A percentile compares a stretch with the other conserved stretches of the same genome.
Evolutionary conservation across 176 grass and related monocot species (phyloP).

Genomic region (Oryza punctata): DNA sequence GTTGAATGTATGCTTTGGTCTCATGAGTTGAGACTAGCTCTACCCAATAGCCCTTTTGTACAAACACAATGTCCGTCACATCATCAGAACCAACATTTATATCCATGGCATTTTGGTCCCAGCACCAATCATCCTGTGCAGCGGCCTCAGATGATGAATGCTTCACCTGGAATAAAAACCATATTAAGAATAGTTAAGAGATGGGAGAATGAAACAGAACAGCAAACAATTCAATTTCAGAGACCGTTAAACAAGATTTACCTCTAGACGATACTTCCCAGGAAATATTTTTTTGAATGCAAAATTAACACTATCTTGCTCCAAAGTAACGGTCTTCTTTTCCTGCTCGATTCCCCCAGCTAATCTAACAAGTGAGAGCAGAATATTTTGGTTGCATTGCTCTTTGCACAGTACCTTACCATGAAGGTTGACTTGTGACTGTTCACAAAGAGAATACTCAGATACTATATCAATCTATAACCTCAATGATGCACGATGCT

Average conservation of each 20-base stretch:
- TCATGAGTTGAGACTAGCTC: conserved; percentile 80
- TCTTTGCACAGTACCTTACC: conserved; percentile 88
- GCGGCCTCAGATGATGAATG: conserved; percentile 43
- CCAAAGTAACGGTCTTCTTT: conserved; percentile 60
- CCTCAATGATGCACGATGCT: conserved; percentile 2
- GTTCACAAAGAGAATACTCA: conserved; percentile 41
- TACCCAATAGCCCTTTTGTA: conserved; percentile 92
- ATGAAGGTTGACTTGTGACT: conserved; percentile 94
- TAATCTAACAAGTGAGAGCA: conserved; percentile 76
- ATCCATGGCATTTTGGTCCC: conserved; percentile 72
- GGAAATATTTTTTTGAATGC: conserved; percentile 87
- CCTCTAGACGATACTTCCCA: conserved; percentile 90
- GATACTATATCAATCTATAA: conserved; percentile 35
- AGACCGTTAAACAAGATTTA: conserved; percentile 37
- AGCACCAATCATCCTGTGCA: conserved; percentile 83
- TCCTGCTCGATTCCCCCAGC: conserved; percentile 58
- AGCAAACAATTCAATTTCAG: neutral
- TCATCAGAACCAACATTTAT: conserved; percentile 80
- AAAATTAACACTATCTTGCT: conserved; percentile 70
- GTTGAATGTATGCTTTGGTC: conserved; percentile 73
- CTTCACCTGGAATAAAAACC: conserved; percentile 55
- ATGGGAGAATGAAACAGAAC: conserved; percentile 22
- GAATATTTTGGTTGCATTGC: conserved; percentile 70
- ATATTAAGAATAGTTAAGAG: conserved; percentile 6
- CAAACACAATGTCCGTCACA: conserved; percentile 76